Conservation (phyloP, 2,329 filamentous ascomycete species). For the Aspergillus pseudoterreus region DNA sequence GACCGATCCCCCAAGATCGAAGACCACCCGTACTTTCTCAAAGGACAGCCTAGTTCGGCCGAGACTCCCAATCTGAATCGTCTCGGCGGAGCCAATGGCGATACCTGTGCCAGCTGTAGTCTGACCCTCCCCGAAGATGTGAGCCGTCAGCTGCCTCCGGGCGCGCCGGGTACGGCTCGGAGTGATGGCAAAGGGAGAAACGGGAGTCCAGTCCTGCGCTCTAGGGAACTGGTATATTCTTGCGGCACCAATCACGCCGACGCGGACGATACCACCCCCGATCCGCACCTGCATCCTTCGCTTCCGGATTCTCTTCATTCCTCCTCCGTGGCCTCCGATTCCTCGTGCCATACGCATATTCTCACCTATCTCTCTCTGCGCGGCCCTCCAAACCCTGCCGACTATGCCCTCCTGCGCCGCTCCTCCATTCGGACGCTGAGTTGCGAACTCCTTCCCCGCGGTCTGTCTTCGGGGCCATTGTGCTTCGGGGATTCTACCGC, state of each 20-base stretch:
- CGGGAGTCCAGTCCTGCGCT: conserved; percentile 54
- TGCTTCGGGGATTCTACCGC: conserved; percentile 55
- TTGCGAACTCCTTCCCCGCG: conserved; percentile 54
- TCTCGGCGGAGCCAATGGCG: conserved; percentile 44
- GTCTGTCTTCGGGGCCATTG: conserved; percentile 55
- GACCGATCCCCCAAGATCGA: conserved; percentile 37
- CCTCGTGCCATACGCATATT: conserved; percentile 53
- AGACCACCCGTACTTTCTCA: conserved; percentile 52
- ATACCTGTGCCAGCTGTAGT: conserved; percentile 57
- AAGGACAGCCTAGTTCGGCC: conserved; percentile 31
- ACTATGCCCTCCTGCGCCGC: conserved; percentile 54
- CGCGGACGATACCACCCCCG: conserved; percentile 31
- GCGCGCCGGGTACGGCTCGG: conserved; percentile 49
- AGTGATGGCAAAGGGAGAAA: conserved; percentile 49
- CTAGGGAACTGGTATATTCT: conserved; percentile 51
- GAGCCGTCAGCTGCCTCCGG: conserved; percentile 51
- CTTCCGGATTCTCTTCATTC: conserved; percentile 37
- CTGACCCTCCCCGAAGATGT: conserved; percentile 53
- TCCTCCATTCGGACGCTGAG: conserved; percentile 57
- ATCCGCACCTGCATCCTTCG: conserved; percentile 35
- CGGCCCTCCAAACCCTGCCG: conserved; percentile 50
- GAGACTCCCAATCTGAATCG: conserved; percentile 44
- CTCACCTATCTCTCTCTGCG: conserved; percentile 57
- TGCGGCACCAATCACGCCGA: conserved; percentile 41
- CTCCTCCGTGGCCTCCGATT: conserved; percentile 42